Evolutionary conservation across 1,284 basidiomycete species (phyloP), one percentile per base, ranked within the genome.

Genomic region (Marasmius oreades): DNA sequence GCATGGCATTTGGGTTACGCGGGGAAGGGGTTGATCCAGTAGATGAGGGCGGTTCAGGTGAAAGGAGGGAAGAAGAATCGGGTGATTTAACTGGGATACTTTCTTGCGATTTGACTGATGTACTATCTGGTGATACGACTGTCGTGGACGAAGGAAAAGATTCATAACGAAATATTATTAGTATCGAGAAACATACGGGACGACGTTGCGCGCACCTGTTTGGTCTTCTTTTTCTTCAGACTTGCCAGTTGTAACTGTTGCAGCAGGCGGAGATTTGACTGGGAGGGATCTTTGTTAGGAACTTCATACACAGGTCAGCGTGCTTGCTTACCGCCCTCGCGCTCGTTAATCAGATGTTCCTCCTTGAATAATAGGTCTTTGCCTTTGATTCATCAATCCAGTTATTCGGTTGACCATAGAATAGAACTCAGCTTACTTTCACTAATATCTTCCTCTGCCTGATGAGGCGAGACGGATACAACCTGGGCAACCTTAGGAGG

Each of bases 1-100:
- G 89, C 87, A 91, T 91, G 0, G 81, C 74, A 6, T 65, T 58
- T 2, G 84, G 77, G 20, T 70, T 70, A 39, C 74, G 77, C 0
- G 59, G 64, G 37, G 62, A 58, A 26, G 51, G 61, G 4, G 56
- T 57, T 52, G 18, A 58, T 47, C 65, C 59, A 45, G 62, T 54
- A 48, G 64, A 69, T 11, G 73, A 63, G 22, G 69, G 66, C 0
- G 75, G 70, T 1, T 77, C 76, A 0, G 69, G 59, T 2, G 77
- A 74, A 23, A 72, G 63, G 5, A 72, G 42, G 10, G 70, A 70
- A 2, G 64, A 70, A 43, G 52, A 12, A 23, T 56, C 55, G 36
- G 54, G 48, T 23, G 57, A 26, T 50, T 50, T 50, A 26, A 33
- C 16, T 14, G 47, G 10, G 10, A 10, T 5, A 4, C 5, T 31